These are phyloP conservation scores for Adiantum capillusveneris DNA, from an alignment of 75 land plant genomes.

Conservation along the genomic window DNA sequence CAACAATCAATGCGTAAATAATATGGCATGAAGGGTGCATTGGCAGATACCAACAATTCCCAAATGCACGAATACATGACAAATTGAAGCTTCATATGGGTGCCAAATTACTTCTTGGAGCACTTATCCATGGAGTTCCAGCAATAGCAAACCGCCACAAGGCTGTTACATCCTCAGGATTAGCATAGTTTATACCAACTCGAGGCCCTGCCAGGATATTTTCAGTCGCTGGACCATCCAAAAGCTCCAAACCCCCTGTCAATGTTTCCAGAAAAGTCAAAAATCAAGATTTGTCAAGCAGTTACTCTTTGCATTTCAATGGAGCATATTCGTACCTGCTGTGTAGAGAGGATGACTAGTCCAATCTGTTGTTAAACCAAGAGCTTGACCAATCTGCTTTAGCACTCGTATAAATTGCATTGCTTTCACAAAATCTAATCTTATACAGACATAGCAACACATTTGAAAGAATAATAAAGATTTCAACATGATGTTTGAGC, in stretches of 20 bases:
- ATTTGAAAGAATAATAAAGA: too few relatives aligned
- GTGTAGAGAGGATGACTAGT: conserved; percentile 74
- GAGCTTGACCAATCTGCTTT: conserved; percentile 80
- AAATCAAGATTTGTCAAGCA: background rate
- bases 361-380: conserved; percentile 78
- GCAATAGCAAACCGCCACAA: conserved; percentile 95
- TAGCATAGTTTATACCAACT: conserved; percentile 90
- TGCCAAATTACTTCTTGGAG: conserved; percentile 60
- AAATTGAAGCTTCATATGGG: too few relatives aligned
- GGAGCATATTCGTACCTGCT: conserved; percentile 36
- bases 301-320: background rate
- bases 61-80: too few relatives aligned
- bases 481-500: too few relatives aligned
- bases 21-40: too few relatives aligned
- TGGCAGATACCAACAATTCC: too few relatives aligned
- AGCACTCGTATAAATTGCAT: too few relatives aligned
- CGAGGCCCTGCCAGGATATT: conserved; percentile 80
- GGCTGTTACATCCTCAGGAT: conserved; percentile 67
- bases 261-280: background rate
- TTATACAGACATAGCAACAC: too few relatives aligned
- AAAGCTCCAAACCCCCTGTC: conserved; percentile 79
- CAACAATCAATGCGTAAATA: too few relatives aligned
- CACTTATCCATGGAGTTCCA: conserved; percentile 88
- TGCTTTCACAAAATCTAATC: too few relatives aligned
- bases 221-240: conserved; percentile 85